Percentiles rank a stretch among this genome's conserved stretches.
phyloP scores from a whole-genome alignment of 345 rosid genomes.

The Populus euphratica region DNA sequence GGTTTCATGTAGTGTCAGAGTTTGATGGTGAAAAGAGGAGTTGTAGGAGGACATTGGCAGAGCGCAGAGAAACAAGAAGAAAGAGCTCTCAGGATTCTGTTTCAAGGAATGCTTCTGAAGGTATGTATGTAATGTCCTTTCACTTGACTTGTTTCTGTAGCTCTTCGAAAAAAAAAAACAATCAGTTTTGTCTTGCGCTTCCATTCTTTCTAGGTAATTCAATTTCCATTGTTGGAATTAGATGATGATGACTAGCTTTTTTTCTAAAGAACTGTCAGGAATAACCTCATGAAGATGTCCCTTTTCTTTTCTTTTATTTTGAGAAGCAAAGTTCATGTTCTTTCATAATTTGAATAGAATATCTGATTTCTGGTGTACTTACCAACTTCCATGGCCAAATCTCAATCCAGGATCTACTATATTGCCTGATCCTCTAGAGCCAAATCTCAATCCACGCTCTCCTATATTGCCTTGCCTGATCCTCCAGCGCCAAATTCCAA shows the following conservation, averaged over 20 bases:
- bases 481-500: background rate
- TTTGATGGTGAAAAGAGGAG: slow-evolving; percentile 62
- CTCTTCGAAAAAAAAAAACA: too few relatives aligned
- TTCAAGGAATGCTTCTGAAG: slow-evolving; percentile 38
- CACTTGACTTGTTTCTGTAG: background rate
- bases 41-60: slow-evolving; percentile 64
- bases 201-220: background rate
- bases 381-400: background rate
- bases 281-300: background rate
- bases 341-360: background rate
- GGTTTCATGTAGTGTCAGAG: slow-evolving; percentile 58
- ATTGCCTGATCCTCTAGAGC: background rate
- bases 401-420: background rate
- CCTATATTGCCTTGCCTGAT: background rate
- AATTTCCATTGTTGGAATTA: background rate
- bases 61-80: slow-evolving; percentile 61
- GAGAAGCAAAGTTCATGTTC: background rate
- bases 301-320: background rate
- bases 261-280: background rate
- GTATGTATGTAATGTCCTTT: slow-evolving; percentile 18
- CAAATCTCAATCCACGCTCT: background rate
- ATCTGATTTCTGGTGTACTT: background rate
- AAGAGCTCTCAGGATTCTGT: slow-evolving; percentile 43
- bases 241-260: background rate
- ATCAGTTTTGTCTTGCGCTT: too few relatives aligned